Evolutionary conservation across 1,284 basidiomycete genomes (phyloP).

Genomic region (Melanopsichium pennsylvanicum): DNA sequence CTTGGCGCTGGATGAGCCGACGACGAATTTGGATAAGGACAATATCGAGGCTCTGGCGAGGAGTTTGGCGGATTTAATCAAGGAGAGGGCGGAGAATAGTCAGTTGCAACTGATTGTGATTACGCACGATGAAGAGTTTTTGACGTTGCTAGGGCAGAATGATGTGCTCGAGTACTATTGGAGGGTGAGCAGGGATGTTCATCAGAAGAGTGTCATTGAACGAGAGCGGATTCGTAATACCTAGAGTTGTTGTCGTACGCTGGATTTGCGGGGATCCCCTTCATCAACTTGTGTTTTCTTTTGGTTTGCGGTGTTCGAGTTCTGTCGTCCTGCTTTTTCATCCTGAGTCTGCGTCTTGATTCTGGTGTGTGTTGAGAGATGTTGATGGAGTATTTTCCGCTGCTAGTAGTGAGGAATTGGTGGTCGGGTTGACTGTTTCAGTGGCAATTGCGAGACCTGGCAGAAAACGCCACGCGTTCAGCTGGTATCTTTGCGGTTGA

Average conservation of each 20-base stretch:
- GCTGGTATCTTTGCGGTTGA: no score
- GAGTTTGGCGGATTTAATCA: slow-evolving; percentile 78
- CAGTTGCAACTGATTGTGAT: slow-evolving; percentile 99
- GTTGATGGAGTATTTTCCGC: no score
- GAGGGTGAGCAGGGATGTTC: slow-evolving; percentile 57
- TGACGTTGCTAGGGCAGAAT: slow-evolving; percentile 54
- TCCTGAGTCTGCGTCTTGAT: no score
- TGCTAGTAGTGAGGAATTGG: no score
- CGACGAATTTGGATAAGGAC: slow-evolving; percentile 94
- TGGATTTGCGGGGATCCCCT: no score
- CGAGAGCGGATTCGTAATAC: slow-evolving; percentile 41
- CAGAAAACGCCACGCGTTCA: no score
- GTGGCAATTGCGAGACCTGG: no score
- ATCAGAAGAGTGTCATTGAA: slow-evolving; percentile 54
- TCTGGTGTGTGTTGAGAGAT: no score
- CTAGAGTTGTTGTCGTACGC: no score
- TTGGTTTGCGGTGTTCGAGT: background rate
- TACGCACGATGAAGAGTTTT: slow-evolving; percentile 65
- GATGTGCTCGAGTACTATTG: slow-evolving; percentile 62
- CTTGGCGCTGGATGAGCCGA: slow-evolving; percentile 95
- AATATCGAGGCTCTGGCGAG: slow-evolving; percentile 93
- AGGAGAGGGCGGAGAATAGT: slow-evolving; percentile 70
- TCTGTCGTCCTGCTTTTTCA: no score
- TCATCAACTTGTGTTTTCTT: background rate
- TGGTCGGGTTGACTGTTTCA: no score